Percentiles rank a stretch among this genome's conserved stretches.
These are phyloP conservation scores for Metschnikowia bowlesiae DNA, from an alignment of 805 yeast genomes.

Conservation along the genomic window DNA sequence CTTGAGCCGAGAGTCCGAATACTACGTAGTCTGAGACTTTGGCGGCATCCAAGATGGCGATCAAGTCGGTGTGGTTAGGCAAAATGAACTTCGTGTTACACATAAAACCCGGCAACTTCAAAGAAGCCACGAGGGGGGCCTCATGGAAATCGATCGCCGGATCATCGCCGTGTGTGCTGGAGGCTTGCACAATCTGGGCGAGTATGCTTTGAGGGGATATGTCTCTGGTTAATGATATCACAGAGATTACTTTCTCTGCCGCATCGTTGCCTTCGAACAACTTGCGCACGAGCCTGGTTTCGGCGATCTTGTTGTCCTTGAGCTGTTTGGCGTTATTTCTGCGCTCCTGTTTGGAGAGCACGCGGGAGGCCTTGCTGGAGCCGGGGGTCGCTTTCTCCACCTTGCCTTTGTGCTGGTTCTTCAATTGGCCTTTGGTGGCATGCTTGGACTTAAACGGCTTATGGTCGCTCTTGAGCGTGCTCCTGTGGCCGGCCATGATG, in stretches of 20 bases:
- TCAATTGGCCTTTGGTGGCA: conserved; percentile 81
- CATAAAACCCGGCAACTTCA: conserved; percentile 63
- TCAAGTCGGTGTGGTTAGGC: conserved; percentile 63
- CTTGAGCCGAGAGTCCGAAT: conserved; percentile 81
- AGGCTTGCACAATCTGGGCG: conserved; percentile 42
- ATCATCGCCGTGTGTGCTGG: conserved; percentile 20
- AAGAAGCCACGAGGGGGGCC: conserved; percentile 48
- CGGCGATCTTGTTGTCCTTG: conserved; percentile 64
- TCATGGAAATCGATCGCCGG: conserved; percentile 18
- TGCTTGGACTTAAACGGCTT: conserved; percentile 91
- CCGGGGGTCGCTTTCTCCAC: conserved; percentile 59
- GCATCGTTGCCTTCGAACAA: conserved; percentile 78
- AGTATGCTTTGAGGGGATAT: conserved; percentile 54
- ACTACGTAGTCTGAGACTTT: conserved; percentile 86
- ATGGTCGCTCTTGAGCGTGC: conserved; percentile 77
- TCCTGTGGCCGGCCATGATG: conserved; percentile 74
- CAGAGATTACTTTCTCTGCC: conserved; percentile 77
- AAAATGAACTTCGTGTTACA: conserved; percentile 68
- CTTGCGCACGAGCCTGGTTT: conserved; percentile 54
- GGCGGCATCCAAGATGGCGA: conserved; percentile 77
- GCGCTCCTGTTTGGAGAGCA: conserved; percentile 54
- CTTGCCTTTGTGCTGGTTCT: conserved; percentile 78
- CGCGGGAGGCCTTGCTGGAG: conserved; percentile 33
- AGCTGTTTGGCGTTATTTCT: conserved; percentile 75
- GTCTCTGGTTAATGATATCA: conserved; percentile 76